These are phyloP conservation scores for Yarrowia divulgata DNA, from an alignment of 805 yeast genomes.

Conservation along the genomic window DNA sequence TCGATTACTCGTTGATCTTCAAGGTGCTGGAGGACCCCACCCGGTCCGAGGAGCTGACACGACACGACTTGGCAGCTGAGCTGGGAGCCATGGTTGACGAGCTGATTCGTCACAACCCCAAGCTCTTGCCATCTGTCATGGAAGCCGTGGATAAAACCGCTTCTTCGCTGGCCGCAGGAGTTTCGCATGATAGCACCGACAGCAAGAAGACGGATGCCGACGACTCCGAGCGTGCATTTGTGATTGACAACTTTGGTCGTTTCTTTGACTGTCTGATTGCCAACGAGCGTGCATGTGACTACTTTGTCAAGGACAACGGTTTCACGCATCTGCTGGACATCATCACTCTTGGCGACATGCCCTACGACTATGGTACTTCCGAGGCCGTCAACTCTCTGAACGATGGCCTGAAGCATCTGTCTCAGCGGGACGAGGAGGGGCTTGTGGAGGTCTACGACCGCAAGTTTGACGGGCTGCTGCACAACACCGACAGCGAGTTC, in stretches of 20 bases:
- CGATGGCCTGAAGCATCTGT: conserved; percentile 39
- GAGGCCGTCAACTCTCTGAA: conserved; percentile 44
- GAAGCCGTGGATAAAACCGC: conserved; percentile 29
- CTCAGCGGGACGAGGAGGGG: conserved; percentile 10
- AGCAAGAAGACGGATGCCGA: conserved; percentile 42
- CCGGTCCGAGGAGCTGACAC: conserved; percentile 26
- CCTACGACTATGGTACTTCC: conserved; percentile 47
- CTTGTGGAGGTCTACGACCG: conserved; percentile 37
- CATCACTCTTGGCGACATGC: conserved; percentile 45
- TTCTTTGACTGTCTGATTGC: conserved; percentile 49
- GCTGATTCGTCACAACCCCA: conserved; percentile 39
- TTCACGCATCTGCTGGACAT: conserved; percentile 43
- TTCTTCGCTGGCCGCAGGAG: conserved; percentile 41
- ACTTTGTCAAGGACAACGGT: conserved; percentile 46
- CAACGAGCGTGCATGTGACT: conserved; percentile 44
- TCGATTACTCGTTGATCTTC: conserved; percentile 28
- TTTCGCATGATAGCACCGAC: conserved; percentile 42
- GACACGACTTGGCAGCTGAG: conserved; percentile 31
- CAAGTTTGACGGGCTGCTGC: conserved; percentile 27
- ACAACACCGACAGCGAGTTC: conserved; percentile 39
- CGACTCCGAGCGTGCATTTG: conserved; percentile 39
- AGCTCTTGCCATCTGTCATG: conserved; percentile 23
- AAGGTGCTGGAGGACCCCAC: conserved; percentile 30
- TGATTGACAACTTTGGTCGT: conserved; percentile 41
- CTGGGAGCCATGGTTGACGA: conserved; percentile 36